Evolutionary conservation across 306 rosid genomes (phyloP), one percentile per base, ranked within the genome.

Genomic region (Lathyrus sativus): DNA sequence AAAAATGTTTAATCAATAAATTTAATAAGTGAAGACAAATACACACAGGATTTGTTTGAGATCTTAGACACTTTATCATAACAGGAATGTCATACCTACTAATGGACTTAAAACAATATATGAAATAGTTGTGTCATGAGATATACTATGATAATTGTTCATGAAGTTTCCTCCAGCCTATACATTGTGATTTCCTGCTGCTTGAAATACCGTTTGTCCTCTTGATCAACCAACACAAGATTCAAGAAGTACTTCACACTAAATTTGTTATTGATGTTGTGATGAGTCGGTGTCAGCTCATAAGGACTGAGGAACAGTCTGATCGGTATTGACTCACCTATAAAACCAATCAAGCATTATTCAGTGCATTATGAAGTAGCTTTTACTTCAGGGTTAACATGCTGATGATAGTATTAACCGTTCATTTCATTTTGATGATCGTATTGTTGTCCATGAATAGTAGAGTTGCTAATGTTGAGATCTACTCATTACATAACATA

Each of bases 311-410:
- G 99, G 85, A 93, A 93, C 65, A 93, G 80, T 81, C 97, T 88
- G 73, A 93, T 89, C 31, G 99, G 99, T 80, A 93, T 90, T n/a
- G 99, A 93, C 83, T 93, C 99, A 48, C 99, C 99, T 93, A 86
- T 62, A 65, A 64, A 75, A 76, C 12, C 46, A 72, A 72, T 39
- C 41, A 48, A 67, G 29, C 44, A 55, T 62, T 37, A 74, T 64
- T 62, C 49, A 60, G 18, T 17, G 39, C 19, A 56, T 61, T 42
- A 9, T 24, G 9, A 35, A 76, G 5, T 28, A 61, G 28, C 24
- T 14, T 38, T 66, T 57, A 41, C 28, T 13, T 28, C 53, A 58
- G 41, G 68, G 33, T 53, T 53, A 4, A 53, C 19, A 54, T 35
- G 45, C 0, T 31, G 3, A 17, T 2, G 6, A 17, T 2, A 35